Base-by-base conservation (phyloP, 2,329 filamentous ascomycete species). In the Xylaria sp. region DNA sequence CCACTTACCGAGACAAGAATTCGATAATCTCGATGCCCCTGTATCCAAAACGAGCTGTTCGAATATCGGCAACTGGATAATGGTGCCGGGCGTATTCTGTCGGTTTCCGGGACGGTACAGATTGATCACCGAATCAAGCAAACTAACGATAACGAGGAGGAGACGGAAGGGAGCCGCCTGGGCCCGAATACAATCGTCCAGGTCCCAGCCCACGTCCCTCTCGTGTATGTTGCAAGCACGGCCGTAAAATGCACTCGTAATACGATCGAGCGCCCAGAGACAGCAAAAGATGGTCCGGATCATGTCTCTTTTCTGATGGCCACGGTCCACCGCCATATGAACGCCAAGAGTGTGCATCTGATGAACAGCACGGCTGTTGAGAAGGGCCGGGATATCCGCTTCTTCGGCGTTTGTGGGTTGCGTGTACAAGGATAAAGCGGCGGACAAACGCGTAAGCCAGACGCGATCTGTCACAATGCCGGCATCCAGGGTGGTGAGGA, bases 161-260 rank as follows among this genome's bases (percentile, higher is more conserved):
- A 87, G 72, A 2, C 81, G 79, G 59, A 88, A 88, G 34, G 77
- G 78, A 0, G 82, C 80, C 2, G 77, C 73, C 51, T 84, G 80
- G 51, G 75, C 75, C 19, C 74, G 72, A 52, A 85, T 79, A 55
- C 79, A 81, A 0, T 76, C 74, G 0, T 81, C 78, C 0, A 85
- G 62, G 59, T 82, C 76, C 55, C 79, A 79, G 5, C 82, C 80
- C 34, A 85, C 76, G 63, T 88, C 85, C 53, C 81, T 73, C 63
- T 86, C 83, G 63, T 87, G 83, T 59, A 88, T 80, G 23, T 85
- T 69, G 51, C 82, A 79, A 0, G 85, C 82, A 0, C 84, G 76
- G 4, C 83, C 84, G 59, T 85, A 82, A n/a, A 84, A 77, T 0
- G 83, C 80, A 0, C 82, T 78, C 52, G 83, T 83, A 49, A 87